Evolutionary conservation across 192 early-diverging fungal genomes (phyloP).

Genomic region (Nowakowskiella sp.): DNA sequence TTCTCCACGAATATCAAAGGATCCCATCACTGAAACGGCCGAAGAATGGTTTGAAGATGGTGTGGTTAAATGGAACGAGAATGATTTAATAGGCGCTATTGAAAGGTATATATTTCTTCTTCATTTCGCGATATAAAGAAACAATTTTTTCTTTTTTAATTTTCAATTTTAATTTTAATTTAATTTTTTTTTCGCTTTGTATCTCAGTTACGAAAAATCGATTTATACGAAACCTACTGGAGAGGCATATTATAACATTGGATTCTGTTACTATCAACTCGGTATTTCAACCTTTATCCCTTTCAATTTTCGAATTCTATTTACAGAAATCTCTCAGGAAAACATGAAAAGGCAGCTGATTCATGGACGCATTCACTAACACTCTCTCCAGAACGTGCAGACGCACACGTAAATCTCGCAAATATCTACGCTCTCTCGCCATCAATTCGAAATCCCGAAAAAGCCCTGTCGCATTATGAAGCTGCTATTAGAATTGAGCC

Average conservation of each 20-base stretch:
- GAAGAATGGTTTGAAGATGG: slow-evolving; percentile 23
- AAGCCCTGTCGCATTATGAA: slow-evolving; percentile 45
- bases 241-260: slow-evolving; percentile 41
- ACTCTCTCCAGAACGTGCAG: slow-evolving; percentile 41
- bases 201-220: slow-evolving; percentile 16
- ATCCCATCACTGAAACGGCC: slow-evolving; percentile 7
- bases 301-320: background rate
- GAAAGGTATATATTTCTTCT: too few relatives aligned
- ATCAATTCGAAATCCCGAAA: slow-evolving; percentile 33
- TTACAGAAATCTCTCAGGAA: slow-evolving; percentile 15
- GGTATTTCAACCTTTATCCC: slow-evolving; percentile 17
- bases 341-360: slow-evolving; percentile 45
- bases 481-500: slow-evolving; percentile 53
- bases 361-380: slow-evolving; percentile 51
- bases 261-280: slow-evolving; percentile 21
- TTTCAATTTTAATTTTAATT: background rate
- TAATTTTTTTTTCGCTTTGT: background rate
- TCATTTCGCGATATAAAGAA: too few relatives aligned
- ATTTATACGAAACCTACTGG: slow-evolving; percentile 7
- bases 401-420: slow-evolving; percentile 66
- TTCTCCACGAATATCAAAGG: too few relatives aligned
- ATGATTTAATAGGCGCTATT: slow-evolving; percentile 1
- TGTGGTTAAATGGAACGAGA: slow-evolving; percentile 14
- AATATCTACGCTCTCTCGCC: slow-evolving; percentile 44
- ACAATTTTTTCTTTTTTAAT: too few relatives aligned